Evolutionary conservation across 352 stramenopile species (phyloP), one percentile per base, ranked within the genome.

Genomic region (Peronospora farinosa): DNA sequence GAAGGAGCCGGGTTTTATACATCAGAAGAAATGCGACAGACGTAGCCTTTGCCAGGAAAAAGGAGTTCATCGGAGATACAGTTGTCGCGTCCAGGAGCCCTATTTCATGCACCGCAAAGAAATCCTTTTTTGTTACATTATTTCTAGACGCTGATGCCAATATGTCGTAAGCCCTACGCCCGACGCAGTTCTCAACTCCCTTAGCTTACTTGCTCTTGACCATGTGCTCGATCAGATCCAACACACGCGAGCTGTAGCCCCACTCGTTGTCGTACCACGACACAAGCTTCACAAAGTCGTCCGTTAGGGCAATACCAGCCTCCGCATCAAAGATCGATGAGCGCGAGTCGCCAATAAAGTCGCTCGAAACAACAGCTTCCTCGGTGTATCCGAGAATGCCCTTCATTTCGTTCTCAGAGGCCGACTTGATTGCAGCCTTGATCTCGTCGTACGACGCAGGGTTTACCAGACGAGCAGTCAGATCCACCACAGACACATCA

Each of bases 181-280:
- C 19, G 19, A 21, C 1, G 19, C 19, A 21, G 19, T 21, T n/a
- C 19, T 21, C 19, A 21, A 21, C 19, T 21, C 3, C 19, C 1
- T 3, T 21, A 21, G 19, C 3, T 21, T 21, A 21, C 19, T 21
- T 3, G 19, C 19, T 21, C 19, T 21, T 21, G 62, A 88, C 84
- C 76, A 97, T 96, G 83, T 99, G 90, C 80, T 89, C 87, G 67
- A 98, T 97, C 60, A 99, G 78, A 78, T 99, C 95, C 64, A 98
- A 32, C 4, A 71, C 84, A 79, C 95, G 93, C 82, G 81, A 84
- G 59, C 81, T 97, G 93, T 99, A 99, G 59, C 96, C 96, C 78
- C 91, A 98, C 73, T 99, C 96, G 84, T 99, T 99, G 83, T 99
- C 96, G 69, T 99, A 99, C 95, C 96, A 99, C 54, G 93, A 96